Evolutionary conservation across 2,329 filamentous ascomycete genomes (phyloP), one percentile per base, ranked within the genome.

Genomic region (Fusarium chaquense): DNA sequence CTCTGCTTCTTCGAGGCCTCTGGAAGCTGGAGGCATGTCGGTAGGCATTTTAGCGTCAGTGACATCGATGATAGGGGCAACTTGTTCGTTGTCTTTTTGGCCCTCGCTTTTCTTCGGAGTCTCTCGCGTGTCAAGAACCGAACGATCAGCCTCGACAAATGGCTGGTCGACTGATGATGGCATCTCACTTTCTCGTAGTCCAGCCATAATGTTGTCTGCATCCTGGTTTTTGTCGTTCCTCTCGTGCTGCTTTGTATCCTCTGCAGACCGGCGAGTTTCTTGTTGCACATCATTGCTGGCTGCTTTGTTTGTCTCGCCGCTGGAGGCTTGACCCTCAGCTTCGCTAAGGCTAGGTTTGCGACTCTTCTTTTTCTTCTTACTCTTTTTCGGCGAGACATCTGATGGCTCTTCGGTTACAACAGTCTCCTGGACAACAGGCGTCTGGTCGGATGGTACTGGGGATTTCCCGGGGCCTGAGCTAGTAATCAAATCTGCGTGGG

Each of bases 381-480:
- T 68, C 62, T 54, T 58, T 28, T 68, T 63, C 20, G 46, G 24
- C 22, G 35, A 44, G n/a, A 16, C 13, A 20, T 67, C 55, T 36
- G 22, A 20, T 18, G 32, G n/a, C 30, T 33, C 13, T 22, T 58
- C 33, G 32, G 18, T 24, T 13, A 35, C 47, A 5, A n/a, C 6
- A 18, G 32, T 18, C 28, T 53, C 38, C 20, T 36, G 43, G 12
- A 47, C 20, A 18, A 11, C 33, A 24, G 47, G 51, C 24, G 28
- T 20, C 38, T 55, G 50, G 28, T 53, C 40, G 26, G 24, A 5
- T 28, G 56, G 26, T 22, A n/a, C 22, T 33, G 45, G 33, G 11
- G 30, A 40, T 32, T 55, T 44, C 11, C 9, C 24, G 8, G 38
- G 26, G 22, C 18, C 26, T 18, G 8, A 7, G 46, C 52, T 40